Evolutionary conservation across 2,329 filamentous ascomycete species (phyloP), one percentile per base, ranked within the genome.

Genomic region (Hypoxylon sp.): DNA sequence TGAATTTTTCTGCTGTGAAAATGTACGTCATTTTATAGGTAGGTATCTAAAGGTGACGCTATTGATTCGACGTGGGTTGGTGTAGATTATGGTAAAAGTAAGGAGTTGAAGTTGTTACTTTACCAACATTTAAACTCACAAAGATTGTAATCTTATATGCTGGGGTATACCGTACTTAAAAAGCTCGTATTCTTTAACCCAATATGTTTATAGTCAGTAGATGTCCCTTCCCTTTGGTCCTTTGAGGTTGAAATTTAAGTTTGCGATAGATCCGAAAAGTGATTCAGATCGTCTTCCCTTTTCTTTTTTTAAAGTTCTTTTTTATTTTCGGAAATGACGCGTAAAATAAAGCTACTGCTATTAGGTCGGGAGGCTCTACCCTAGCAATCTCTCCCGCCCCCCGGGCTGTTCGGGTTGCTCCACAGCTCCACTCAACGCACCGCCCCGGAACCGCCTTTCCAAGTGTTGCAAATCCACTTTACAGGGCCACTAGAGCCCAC

Each of bases 391-490:
- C 55, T 68, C 64, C 67, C 64, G 64, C 60, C 57, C 57, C 41
- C 67, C 67, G 67, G 67, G 53, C 61, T 53, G 41, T 58, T 70
- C 67, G 67, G 67, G 60, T 67, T 46, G 60, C 64, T 56, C 67
- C 67, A 70, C 65, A 65, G 34, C 58, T 62, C 62, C 66, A 68
- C 38, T 43, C 66, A 49, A 68, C 64, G 67, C 64, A 67, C 58
- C 68, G 68, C 68, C 64, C 68, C 68, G 68, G 65, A 70, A 70
- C 64, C 64, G 65, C 59, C 59, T 65, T 67, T 63, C 55, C 45
- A 58, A 53, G 38, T 53, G 46, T 62, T 49, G 19, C 48, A 25
- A 68, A 21, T 58, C 59, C 59, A 66, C 66, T 63, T 66, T 55
- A 25, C 41, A 63, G 55, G 36, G 41, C 59, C 51, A 63, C 58